Base-by-base conservation (phyloP, 768 basidiomycete genomes). In the Phlebiopsis gigantea region DNA sequence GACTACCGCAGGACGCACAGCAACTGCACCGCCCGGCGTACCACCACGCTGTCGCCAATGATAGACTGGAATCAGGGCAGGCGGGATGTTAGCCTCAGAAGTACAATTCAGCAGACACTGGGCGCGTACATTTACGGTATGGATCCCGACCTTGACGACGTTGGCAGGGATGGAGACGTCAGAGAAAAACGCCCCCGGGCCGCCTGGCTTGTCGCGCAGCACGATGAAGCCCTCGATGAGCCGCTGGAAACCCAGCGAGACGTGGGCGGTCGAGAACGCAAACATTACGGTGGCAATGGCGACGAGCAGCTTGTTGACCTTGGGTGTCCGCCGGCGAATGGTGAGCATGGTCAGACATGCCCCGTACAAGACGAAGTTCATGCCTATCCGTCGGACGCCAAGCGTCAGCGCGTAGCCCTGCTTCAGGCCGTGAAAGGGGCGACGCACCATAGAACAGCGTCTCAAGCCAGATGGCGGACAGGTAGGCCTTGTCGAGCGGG, bases 381-480 rank as follows among this genome's bases (percentile, higher is more conserved):
- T 69, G 24, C 68, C 69, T 69, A 57, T n/a, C n/a, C n/a, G n/a
- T n/a, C n/a, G n/a, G n/a, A n/a, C 34, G 42, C 51, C 42, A 42
- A 21, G n/a, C 28, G 50, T 51, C 34, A 51, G 31, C 24, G 17
- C 12, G 34, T 2, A 39, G 7, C 31, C 31, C 14, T 34, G 31
- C 34, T 45, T 15, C 24, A n/a, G 46, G n/a, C n/a, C 54, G 42
- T n/a, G n/a, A 19, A 12, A 19, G n/a, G 10, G 49, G 25, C 17
- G 6, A 30, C 62, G 19, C 45, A 68, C 69, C 69, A 48, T 70
- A 70, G 55, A 70, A 68, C 15, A 70, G 53, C 1, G 69, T 70
- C 59, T 70, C 68, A n/a, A 70, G 69, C 69, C 69, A 70, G 15
- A 69, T 72, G 25, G 71, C 71, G 8, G 69, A 66, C 45, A 72